Evolutionary conservation across 192 early-diverging fungal species (phyloP).

Genomic region (Dissophora globulifera): DNA sequence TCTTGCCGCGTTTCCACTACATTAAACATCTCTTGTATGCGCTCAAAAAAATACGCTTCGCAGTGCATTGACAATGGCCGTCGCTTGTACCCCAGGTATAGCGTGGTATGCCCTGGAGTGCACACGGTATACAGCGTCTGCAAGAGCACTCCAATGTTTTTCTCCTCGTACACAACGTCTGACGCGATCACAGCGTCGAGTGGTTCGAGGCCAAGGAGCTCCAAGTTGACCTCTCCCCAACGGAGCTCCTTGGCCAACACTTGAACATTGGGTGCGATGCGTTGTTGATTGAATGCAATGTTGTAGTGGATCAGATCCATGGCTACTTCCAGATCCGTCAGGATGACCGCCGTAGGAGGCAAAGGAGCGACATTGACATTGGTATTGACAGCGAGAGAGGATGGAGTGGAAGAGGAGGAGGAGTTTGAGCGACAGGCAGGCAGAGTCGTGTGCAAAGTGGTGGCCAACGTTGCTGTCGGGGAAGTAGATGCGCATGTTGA

Average conservation of each 20-base stretch:
- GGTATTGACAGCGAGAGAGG: neutral
- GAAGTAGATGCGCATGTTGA: too few relatives aligned
- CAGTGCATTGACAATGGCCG: constrained; percentile 33
- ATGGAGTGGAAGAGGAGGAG: constrained; percentile 1
- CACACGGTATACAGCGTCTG: constrained; percentile 53
- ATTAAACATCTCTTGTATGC: constrained; percentile 25
- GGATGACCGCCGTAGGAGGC: constrained; percentile 11
- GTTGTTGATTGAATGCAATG: constrained; percentile 28
- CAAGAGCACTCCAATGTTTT: constrained; percentile 40
- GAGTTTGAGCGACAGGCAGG: neutral
- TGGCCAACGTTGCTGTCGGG: too few relatives aligned
- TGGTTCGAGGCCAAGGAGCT: neutral
- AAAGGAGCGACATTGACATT: neutral
- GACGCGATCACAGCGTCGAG: constrained; percentile 61
- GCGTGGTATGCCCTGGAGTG: constrained; percentile 18
- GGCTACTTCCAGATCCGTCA: constrained; percentile 60
- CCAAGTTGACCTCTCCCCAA: constrained; percentile 22
- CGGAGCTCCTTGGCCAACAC: constrained; percentile 10
- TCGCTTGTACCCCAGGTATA: constrained; percentile 61
- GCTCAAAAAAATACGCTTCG: constrained; percentile 50
- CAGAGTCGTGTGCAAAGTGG: too few relatives aligned
- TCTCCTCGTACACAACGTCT: constrained; percentile 60
- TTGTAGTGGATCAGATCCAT: constrained; percentile 54
- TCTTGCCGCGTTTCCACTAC: constrained; percentile 12
- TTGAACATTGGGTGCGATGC: constrained; percentile 9